Evolutionary conservation across 140 eudicot species (phyloP).

Genomic region (Oenanthe javanica): DNA sequence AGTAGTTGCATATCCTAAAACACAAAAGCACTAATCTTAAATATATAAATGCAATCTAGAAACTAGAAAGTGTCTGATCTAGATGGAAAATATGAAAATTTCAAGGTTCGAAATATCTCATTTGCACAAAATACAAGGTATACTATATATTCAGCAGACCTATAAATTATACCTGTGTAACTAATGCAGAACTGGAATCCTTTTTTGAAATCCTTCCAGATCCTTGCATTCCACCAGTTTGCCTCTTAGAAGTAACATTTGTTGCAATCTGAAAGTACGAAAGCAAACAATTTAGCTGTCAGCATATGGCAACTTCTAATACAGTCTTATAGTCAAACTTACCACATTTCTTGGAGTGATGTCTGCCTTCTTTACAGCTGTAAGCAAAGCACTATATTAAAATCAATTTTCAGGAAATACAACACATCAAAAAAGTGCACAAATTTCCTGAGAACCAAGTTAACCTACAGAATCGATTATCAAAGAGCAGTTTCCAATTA

Average conservation of each 20-base stretch:
- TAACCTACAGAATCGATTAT: not conserved
- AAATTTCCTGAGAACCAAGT: not conserved
- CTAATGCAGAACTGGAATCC: conserved; percentile 21
- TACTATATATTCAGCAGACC: conserved; percentile 1
- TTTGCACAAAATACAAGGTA: conserved; percentile 1
- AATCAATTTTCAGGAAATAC: not conserved
- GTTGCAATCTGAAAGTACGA: conserved; percentile 23
- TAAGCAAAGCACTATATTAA: not conserved
- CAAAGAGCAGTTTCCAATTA: not conserved
- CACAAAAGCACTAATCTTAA: not conserved
- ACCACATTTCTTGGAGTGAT: conserved; percentile 43
- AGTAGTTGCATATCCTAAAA: not conserved
- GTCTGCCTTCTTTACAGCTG: conserved; percentile 37
- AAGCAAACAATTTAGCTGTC: not conserved
- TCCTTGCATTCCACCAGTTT: conserved; percentile 25
- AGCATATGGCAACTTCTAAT: not conserved
- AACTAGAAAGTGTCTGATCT: not conserved
- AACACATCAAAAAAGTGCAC: not conserved
- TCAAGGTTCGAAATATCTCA: not conserved
- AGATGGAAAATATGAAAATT: not conserved
- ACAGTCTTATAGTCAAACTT: conserved; percentile 14
- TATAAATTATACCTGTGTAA: conserved; percentile 18
- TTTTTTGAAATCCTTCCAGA: conserved; percentile 27
- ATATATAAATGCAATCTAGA: not conserved
- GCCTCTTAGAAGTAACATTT: conserved; percentile 21